A percentile compares a stretch with the other conserved stretches of the same genome.
phyloP scores from a whole-genome alignment of 768 basidiomycete species.

The Boletus subcaerulescens region DNA sequence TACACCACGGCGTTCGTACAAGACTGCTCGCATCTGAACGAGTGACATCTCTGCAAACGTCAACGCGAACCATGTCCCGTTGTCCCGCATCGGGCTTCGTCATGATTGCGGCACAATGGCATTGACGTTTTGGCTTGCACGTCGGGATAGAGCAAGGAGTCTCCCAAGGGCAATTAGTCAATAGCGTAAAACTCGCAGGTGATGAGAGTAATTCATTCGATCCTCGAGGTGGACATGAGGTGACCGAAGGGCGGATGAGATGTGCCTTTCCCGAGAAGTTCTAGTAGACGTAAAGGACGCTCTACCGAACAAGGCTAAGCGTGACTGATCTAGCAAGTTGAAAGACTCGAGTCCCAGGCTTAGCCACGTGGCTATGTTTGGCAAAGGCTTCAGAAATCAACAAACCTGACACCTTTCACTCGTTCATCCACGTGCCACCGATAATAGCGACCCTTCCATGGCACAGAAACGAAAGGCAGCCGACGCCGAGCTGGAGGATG shows the following conservation, averaged over 20 bases:
- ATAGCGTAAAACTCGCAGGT: conserved; percentile 15
- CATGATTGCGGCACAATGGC: neutral
- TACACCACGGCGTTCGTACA: neutral
- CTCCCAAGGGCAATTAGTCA: conserved; percentile 4
- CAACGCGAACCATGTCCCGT: neutral
- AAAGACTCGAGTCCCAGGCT: too few relatives aligned
- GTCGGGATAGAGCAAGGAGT: neutral
- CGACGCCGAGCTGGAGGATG: conserved; percentile 13
- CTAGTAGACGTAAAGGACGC: neutral
- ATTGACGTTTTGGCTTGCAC: neutral
- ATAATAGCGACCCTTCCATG: conserved; percentile 14
- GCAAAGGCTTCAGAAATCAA: conserved; percentile 21
- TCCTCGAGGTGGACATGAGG: conserved; percentile 27
- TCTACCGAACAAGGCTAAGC: neutral
- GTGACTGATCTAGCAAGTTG: conserved; percentile 1
- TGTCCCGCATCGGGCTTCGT: neutral
- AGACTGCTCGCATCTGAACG: neutral
- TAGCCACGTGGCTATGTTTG: conserved; percentile 23
- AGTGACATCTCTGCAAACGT: neutral
- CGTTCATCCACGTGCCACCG: neutral
- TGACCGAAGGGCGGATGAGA: conserved; percentile 6
- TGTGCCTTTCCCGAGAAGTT: neutral
- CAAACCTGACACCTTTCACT: conserved; percentile 2
- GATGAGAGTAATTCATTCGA: conserved; percentile 13
- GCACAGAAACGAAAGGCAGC: conserved; percentile 27